phyloP scores from a whole-genome alignment of 1,139 yeast species.

The Protomyces pachydermus region DNA sequence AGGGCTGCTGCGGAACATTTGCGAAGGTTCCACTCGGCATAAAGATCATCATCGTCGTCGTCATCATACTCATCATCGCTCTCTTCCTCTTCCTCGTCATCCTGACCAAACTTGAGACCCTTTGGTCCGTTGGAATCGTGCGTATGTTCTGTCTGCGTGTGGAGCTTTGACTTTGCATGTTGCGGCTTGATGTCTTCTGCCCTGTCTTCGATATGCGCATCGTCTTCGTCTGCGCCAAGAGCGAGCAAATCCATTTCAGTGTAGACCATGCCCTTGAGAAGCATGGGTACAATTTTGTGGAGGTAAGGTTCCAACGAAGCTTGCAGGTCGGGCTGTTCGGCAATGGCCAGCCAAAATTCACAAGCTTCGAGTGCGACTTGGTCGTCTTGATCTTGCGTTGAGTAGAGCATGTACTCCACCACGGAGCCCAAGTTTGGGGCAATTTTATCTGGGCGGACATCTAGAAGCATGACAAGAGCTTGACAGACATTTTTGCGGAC shows the following conservation, averaged over 20 bases:
- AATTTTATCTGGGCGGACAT: constrained; percentile 73
- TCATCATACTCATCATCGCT: constrained; percentile 59
- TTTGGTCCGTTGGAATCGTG: constrained; percentile 31
- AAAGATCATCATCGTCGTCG: constrained; percentile 56
- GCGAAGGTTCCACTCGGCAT: constrained; percentile 82
- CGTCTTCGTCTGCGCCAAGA: constrained; percentile 62
- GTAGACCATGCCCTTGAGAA: constrained; percentile 79
- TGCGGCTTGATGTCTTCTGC: constrained; percentile 84
- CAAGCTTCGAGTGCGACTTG: constrained; percentile 86
- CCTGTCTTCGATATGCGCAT: constrained; percentile 71
- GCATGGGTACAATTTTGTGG: constrained; percentile 61
- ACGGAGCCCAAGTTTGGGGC: constrained; percentile 80
- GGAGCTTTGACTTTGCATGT: constrained; percentile 61
- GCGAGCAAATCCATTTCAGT: constrained; percentile 72
- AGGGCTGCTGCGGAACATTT: constrained; percentile 92
- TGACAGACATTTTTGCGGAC: constrained; percentile 74
- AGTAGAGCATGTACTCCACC: constrained; percentile 73
- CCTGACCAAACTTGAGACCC: constrained; percentile 28
- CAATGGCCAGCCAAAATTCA: constrained; percentile 75
- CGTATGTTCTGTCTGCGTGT: constrained; percentile 40
- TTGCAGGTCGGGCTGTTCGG: constrained; percentile 49
- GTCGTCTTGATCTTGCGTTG: constrained; percentile 58
- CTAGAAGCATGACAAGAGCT: constrained; percentile 68
- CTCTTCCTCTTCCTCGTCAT: constrained; percentile 46
- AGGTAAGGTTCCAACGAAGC: constrained; percentile 49